These are phyloP conservation scores for Mortierella sp. DNA, from an alignment of 371 early-diverging fungal species.

Conservation along the genomic window DNA sequence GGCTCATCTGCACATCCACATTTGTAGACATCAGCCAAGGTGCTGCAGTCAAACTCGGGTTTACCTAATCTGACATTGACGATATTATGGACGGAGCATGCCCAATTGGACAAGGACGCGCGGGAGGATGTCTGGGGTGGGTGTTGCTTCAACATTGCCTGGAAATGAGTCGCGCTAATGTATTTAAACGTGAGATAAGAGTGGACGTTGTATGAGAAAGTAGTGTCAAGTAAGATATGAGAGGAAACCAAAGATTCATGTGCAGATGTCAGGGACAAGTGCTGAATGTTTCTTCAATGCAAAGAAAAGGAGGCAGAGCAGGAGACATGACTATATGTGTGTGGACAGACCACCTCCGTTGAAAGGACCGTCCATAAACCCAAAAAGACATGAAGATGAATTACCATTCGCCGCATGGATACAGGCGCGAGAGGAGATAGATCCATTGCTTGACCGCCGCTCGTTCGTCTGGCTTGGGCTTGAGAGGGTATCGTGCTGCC, in stretches of 20 bases:
- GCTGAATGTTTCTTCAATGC: not conserved
- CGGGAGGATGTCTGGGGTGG: slow-evolving; percentile 91
- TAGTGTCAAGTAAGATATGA: not conserved
- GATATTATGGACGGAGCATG: slow-evolving; percentile 96
- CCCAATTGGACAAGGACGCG: slow-evolving; percentile 88
- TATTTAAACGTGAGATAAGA: not conserved
- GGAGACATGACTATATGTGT: not conserved
- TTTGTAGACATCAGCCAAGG: slow-evolving; percentile 88
- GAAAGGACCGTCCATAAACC: not conserved
- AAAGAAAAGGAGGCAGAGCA: not conserved
- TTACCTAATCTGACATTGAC: slow-evolving; percentile 95
- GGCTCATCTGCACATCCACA: slow-evolving; percentile 87
- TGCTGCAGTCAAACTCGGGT: slow-evolving; percentile 90
- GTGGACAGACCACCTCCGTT: not conserved
- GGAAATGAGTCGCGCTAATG: slow-evolving; percentile 72
- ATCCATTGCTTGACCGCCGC: slow-evolving; percentile 86
- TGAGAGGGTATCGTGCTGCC: slow-evolving; percentile 92
- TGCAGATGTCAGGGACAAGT: not conserved
- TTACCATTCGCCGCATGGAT: slow-evolving; percentile 99
- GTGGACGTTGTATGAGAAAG: too few relatives aligned
- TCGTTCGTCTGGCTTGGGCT: slow-evolving; percentile 87
- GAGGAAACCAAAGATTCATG: not conserved
- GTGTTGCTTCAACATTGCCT: slow-evolving; percentile 78
- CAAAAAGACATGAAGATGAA: not conserved
- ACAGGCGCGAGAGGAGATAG: slow-evolving; percentile 88